A percentile compares a stretch with the other conserved stretches of the same genome.
Evolutionary conservation across 768 basidiomycete species (phyloP).

Genomic region (Pleurotus djamor): DNA sequence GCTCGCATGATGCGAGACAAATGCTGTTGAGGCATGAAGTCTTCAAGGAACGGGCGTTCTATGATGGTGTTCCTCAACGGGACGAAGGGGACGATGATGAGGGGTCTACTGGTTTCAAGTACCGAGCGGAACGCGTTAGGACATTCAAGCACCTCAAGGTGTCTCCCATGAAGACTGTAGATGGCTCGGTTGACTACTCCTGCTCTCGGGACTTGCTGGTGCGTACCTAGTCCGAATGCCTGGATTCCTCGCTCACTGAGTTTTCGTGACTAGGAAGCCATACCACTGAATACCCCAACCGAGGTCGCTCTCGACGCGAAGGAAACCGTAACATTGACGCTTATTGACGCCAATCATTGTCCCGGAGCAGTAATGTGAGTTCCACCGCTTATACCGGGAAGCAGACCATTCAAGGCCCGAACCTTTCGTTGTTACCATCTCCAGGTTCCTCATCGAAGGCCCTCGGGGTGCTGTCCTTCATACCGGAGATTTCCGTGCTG

Average conservation of each 20-base stretch:
- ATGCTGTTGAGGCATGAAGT: slow-evolving; percentile 83
- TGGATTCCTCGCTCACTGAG: neutral
- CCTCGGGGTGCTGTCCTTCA: slow-evolving; percentile 72
- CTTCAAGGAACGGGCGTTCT: slow-evolving; percentile 57
- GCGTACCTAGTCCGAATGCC: slow-evolving; percentile 15
- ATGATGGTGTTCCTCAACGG: neutral
- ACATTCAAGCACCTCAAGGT: slow-evolving; percentile 72
- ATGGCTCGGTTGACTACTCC: slow-evolving; percentile 44
- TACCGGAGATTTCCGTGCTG: slow-evolving; percentile 92
- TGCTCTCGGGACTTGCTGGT: slow-evolving; percentile 73
- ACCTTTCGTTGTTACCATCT: neutral
- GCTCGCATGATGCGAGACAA: slow-evolving; percentile 81
- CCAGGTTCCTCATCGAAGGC: slow-evolving; percentile 85
- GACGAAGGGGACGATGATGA: neutral
- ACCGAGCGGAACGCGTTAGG: slow-evolving; percentile 47
- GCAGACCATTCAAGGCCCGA: neutral
- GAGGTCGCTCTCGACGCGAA: slow-evolving; percentile 51
- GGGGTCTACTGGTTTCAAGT: slow-evolving; percentile 28
- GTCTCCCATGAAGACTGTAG: slow-evolving; percentile 39
- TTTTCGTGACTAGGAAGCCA: slow-evolving; percentile 37
- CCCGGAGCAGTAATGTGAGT: slow-evolving; percentile 90
- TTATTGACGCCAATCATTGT: slow-evolving; percentile 92
- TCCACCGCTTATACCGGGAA: neutral
- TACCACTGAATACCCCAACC: slow-evolving; percentile 67
- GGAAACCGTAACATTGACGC: slow-evolving; percentile 68